A percentile compares a stretch with the other conserved stretches of the same genome.
These are phyloP conservation scores for Phytophthora agathidicida DNA, from an alignment of 352 stramenopile species.

Conservation along the genomic window DNA sequence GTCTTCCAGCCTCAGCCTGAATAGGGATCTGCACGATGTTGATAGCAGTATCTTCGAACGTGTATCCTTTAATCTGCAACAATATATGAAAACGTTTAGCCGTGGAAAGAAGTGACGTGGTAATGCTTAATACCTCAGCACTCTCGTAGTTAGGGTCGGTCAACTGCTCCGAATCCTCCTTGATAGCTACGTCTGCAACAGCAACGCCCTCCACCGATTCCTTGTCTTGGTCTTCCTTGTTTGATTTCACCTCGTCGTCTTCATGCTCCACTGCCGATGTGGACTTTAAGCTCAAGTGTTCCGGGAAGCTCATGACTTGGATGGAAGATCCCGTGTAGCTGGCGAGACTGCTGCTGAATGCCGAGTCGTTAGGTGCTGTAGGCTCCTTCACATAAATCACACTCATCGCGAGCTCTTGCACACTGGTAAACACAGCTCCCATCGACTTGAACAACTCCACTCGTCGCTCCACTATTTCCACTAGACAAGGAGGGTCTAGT, in stretches of 20 bases:
- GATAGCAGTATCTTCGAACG: constrained; percentile 17
- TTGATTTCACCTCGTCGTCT: constrained; percentile 21
- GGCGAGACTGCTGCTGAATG: constrained; percentile 72
- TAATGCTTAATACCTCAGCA: constrained; percentile 17
- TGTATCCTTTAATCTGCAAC: constrained; percentile 23
- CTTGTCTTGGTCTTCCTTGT: constrained; percentile 15
- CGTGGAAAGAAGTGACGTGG: background rate
- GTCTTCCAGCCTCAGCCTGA: constrained; percentile 6
- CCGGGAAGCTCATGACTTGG: constrained; percentile 65
- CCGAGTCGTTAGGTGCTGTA: constrained; percentile 50
- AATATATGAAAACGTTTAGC: background rate
- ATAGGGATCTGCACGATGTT: constrained; percentile 38
- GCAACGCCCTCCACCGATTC: constrained; percentile 18
- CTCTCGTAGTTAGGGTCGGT: constrained; percentile 17
- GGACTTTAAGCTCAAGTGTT: constrained; percentile 63
- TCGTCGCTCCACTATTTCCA: constrained; percentile 58
- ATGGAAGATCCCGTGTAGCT: constrained; percentile 55
- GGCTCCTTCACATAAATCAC: constrained; percentile 84
- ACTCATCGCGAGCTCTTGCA: constrained; percentile 82
- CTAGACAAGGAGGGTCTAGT: constrained; percentile 6
- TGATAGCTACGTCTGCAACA: constrained; percentile 16
- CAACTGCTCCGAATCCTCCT: constrained; percentile 24
- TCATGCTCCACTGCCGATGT: constrained; percentile 23
- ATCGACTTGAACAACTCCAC: constrained; percentile 68
- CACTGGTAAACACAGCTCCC: constrained; percentile 68